phyloP scores from a whole-genome alignment of 1,284 basidiomycete species.

The Trichosporon coremiiforme region DNA sequence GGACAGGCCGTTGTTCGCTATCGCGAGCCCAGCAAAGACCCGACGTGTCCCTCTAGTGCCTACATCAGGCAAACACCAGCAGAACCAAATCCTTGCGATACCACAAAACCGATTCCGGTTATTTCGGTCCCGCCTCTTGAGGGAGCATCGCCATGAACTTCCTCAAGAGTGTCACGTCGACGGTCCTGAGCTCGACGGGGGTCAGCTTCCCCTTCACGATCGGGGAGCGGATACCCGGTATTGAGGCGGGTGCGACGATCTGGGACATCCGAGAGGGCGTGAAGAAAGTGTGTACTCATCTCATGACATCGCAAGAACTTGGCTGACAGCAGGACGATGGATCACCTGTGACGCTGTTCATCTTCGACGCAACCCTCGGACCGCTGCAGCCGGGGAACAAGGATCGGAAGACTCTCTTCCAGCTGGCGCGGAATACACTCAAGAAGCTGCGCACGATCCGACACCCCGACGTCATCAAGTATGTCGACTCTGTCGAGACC shows the following conservation, averaged over 20 bases:
- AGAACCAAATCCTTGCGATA: neutral
- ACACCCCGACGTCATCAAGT: constrained; percentile 94
- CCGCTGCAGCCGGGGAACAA: constrained; percentile 55
- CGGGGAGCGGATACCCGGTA: constrained; percentile 70
- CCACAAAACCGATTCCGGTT: neutral
- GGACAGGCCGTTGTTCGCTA: neutral
- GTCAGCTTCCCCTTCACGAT: constrained; percentile 85
- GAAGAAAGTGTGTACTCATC: constrained; percentile 67
- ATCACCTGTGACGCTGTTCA: constrained; percentile 79
- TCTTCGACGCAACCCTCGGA: constrained; percentile 68
- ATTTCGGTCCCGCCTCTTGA: neutral
- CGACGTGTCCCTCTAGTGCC: neutral
- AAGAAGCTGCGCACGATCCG: constrained; percentile 87
- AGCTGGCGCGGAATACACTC: constrained; percentile 85
- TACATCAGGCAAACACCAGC: neutral
- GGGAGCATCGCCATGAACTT: constrained; percentile 52
- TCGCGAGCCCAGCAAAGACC: neutral
- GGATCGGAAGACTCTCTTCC: constrained; percentile 65
- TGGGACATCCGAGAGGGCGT: constrained; percentile 86
- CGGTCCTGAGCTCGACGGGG: constrained; percentile 87
- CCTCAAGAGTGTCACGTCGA: constrained; percentile 60
- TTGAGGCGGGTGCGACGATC: constrained; percentile 66
- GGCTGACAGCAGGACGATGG: constrained; percentile 73
- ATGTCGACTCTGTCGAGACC: constrained; percentile 88
- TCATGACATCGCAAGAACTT: neutral